phyloP scores from a whole-genome alignment of 202 grass and related monocot species.

The Panicum hallii region DNA sequence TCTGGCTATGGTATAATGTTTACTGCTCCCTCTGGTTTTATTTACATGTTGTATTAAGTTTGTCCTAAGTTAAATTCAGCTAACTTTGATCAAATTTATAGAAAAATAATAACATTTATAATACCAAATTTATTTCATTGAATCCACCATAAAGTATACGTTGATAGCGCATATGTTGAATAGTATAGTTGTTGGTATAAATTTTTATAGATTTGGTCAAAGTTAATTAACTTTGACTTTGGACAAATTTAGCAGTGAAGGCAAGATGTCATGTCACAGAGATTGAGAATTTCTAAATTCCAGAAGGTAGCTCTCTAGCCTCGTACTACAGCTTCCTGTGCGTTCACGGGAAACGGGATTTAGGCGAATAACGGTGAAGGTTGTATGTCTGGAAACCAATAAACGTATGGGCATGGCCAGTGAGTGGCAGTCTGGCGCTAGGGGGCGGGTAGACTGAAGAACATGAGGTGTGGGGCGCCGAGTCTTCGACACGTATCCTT shows the following conservation, averaged over 20 bases:
- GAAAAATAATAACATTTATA: too few species aligned
- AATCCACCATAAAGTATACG: too few species aligned
- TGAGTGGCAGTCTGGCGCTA: background rate
- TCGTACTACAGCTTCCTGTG: too few species aligned
- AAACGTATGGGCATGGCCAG: background rate
- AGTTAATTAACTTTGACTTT: too few species aligned
- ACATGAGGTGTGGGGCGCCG: background rate
- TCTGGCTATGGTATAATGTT: background rate
- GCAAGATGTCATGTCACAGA: background rate
- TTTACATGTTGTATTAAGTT: too few species aligned
- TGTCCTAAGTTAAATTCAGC: too few species aligned
- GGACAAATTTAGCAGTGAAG: background rate
- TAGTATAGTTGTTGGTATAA: too few species aligned
- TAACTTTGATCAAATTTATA: too few species aligned
- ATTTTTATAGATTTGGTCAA: too few species aligned
- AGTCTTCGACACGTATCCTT: background rate
- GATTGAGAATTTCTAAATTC: background rate
- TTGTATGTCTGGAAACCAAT: background rate
- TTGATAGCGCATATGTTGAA: too few species aligned
- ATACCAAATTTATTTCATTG: too few species aligned
- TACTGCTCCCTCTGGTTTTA: too few species aligned
- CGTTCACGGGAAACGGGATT: background rate
- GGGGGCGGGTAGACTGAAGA: background rate
- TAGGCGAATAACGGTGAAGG: background rate
- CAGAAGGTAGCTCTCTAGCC: background rate